phyloP scores from a whole-genome alignment of 2,329 filamentous ascomycete species.

The Cordyceps javanica region DNA sequence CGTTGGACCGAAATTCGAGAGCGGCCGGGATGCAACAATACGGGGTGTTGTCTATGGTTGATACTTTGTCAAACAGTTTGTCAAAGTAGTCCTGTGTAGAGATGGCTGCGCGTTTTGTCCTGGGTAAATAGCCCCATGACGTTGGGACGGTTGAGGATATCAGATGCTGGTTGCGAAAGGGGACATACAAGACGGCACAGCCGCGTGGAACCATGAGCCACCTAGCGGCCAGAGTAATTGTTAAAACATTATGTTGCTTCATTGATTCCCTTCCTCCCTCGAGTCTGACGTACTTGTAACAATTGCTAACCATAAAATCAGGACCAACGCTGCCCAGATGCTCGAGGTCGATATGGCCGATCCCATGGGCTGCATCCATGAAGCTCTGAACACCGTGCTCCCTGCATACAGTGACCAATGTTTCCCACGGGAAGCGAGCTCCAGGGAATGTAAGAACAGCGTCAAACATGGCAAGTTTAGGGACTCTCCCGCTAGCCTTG shows the following conservation, averaged over 20 bases:
- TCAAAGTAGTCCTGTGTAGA: slow-evolving; percentile 47
- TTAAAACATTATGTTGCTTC: too few species aligned
- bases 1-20: slow-evolving; percentile 52
- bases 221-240: slow-evolving; percentile 18
- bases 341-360: slow-evolving; percentile 61
- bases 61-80: slow-evolving; percentile 58
- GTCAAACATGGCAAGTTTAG: slow-evolving; percentile 64
- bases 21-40: slow-evolving; percentile 58
- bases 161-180: slow-evolving; percentile 57
- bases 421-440: slow-evolving; percentile 63
- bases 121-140: slow-evolving; percentile 57
- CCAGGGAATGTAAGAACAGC: slow-evolving; percentile 63
- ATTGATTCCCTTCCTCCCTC: too few species aligned
- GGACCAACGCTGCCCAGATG: slow-evolving; percentile 51
- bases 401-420: slow-evolving; percentile 50
- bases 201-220: slow-evolving; percentile 69
- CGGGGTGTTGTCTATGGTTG: slow-evolving; percentile 58
- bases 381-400: slow-evolving; percentile 55
- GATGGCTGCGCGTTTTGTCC: slow-evolving; percentile 14
- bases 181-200: slow-evolving; percentile 65
- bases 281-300: slow-evolving; percentile 61
- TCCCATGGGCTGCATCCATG: slow-evolving; percentile 64
- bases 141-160: slow-evolving; percentile 64
- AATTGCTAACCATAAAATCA: slow-evolving; percentile 69
- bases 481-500: slow-evolving; percentile 42